These are phyloP conservation scores for Naematelia encephala DNA, from an alignment of 768 basidiomycete species.

Conservation along the genomic window DNA sequence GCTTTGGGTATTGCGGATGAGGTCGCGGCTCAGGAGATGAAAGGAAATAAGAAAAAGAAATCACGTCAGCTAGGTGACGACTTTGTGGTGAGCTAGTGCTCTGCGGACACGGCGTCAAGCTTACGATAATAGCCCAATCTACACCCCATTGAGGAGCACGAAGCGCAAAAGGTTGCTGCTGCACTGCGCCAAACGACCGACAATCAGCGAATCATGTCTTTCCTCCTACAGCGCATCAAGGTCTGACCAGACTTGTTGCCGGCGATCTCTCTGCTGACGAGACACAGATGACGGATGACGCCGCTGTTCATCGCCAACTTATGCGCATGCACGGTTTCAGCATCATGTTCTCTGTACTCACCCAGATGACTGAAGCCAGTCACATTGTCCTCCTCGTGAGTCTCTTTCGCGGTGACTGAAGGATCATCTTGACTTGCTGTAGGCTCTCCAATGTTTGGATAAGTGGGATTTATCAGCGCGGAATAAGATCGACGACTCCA, in stretches of 20 bases:
- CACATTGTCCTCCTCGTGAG: constrained; percentile 71
- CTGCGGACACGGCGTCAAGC: not conserved
- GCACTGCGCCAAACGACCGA: constrained; percentile 78
- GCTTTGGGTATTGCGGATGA: constrained; percentile 93
- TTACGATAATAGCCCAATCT: constrained; percentile 63
- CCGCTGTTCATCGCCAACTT: constrained; percentile 68
- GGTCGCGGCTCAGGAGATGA: constrained; percentile 73
- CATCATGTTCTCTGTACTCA: constrained; percentile 81
- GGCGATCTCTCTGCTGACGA: not conserved
- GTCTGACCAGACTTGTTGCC: constrained; percentile 52
- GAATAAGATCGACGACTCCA: constrained; percentile 87
- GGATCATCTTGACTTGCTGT: not conserved
- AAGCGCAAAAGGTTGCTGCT: constrained; percentile 86
- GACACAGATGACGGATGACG: constrained; percentile 75
- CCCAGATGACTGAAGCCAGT: constrained; percentile 67
- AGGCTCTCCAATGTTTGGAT: constrained; percentile 52
- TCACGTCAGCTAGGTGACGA: constrained; percentile 92
- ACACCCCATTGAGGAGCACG: constrained; percentile 68
- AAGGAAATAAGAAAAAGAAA: constrained; percentile 84
- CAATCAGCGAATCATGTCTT: constrained; percentile 74
- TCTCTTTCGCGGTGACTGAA: constrained; percentile 14
- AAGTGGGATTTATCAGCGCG: constrained; percentile 76
- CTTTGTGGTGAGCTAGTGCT: constrained; percentile 67
- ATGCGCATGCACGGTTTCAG: constrained; percentile 91
- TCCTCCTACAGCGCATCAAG: constrained; percentile 79